Base-by-base conservation (phyloP, 2,329 filamentous ascomycete species). In the Diaporthe destruens region DNA sequence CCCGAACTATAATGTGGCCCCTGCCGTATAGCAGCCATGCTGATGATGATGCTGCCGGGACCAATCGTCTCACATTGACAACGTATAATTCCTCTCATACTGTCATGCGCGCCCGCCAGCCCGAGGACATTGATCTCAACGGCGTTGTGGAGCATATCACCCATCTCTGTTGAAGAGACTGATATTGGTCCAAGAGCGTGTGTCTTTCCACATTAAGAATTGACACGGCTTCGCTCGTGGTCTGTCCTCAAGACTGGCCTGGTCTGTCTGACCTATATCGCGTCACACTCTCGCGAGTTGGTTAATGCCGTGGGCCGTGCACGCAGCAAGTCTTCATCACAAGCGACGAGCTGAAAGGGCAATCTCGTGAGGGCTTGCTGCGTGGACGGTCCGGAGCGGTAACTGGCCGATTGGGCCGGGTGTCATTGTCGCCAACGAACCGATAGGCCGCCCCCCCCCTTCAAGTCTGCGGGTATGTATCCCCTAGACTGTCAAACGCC, bases 21-120 rank as follows among this genome's bases (percentile, higher is more conserved):
- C 47, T 53, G 61, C 12, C 29, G 12, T 66, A 53, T 66, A 66
- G 47, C 61, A 66, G 47, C 53, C 29, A 66, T 66, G 61, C 61
- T 53, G 44, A 14, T 34, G 29, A 16, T 11, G 44, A 3, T 25
- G 9, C 20, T 53, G 14, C 18, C 3, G 29, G 12, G 44, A 51
- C 49, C 61, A 25, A 36, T 32, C 29, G 25, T 53, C 20, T 66
- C 61, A 39, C 25, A 32, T 66, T 53, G 25, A 66, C 36, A 66
- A 66, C 32, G 47, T 44, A 25, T 39, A 23, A 23, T 11, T 12
- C 25, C 57, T 66, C 29, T 66, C 29, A 53, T 53, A 29, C 61
- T 25, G 5, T 20, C 47, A 20, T 42, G 39, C 11, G 42, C 29
- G 42, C 42, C 39, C 25, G 8, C 42, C 18, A 20, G 25, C 25